A percentile compares a stretch with the other conserved stretches of the same genome.
These are phyloP conservation scores for Candida taoyuanica DNA, from an alignment of 805 yeast genomes.

Conservation along the genomic window DNA sequence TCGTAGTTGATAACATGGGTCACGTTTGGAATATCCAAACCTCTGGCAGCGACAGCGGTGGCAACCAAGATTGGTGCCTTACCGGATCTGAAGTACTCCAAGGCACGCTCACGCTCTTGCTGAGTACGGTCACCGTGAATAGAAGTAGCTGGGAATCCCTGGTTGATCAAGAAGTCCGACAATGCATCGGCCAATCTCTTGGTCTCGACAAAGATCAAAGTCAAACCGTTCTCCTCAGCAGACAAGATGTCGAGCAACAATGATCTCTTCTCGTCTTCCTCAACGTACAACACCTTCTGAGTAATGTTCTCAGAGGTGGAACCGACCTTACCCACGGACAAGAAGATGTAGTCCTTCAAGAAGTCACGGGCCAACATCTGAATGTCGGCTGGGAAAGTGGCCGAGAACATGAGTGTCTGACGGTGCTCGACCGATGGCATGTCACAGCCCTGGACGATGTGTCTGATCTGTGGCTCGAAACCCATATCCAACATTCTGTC, in stretches of 20 bases:
- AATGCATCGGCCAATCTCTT: slow-evolving; percentile 97
- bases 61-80: slow-evolving; percentile 93
- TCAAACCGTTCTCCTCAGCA: slow-evolving; percentile 75
- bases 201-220: slow-evolving; percentile 95
- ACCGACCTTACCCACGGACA: slow-evolving; percentile 98
- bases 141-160: slow-evolving; percentile 94
- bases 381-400: slow-evolving; percentile 98
- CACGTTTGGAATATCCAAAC: slow-evolving; percentile 98
- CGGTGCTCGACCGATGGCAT: slow-evolving; percentile 91
- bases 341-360: slow-evolving; percentile 90
- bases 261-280: slow-evolving; percentile 87
- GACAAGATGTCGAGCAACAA: slow-evolving; percentile 84
- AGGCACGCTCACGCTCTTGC: slow-evolving; percentile 95
- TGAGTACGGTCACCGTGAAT: slow-evolving; percentile 99
- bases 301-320: slow-evolving; percentile 98
- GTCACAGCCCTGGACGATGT: slow-evolving; percentile 95
- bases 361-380: slow-evolving; percentile 97
- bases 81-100: slow-evolving; percentile 90
- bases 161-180: slow-evolving; percentile 85
- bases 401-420: slow-evolving; percentile 98
- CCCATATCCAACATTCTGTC: slow-evolving; percentile 99
- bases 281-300: slow-evolving; percentile 88
- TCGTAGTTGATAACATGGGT: slow-evolving; percentile 97
- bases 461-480: slow-evolving; percentile 99
- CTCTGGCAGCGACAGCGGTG: slow-evolving; percentile 99